These are phyloP conservation scores for Beauveria medogensis DNA, from an alignment of 2,329 filamentous ascomycete genomes.

Conservation along the genomic window DNA sequence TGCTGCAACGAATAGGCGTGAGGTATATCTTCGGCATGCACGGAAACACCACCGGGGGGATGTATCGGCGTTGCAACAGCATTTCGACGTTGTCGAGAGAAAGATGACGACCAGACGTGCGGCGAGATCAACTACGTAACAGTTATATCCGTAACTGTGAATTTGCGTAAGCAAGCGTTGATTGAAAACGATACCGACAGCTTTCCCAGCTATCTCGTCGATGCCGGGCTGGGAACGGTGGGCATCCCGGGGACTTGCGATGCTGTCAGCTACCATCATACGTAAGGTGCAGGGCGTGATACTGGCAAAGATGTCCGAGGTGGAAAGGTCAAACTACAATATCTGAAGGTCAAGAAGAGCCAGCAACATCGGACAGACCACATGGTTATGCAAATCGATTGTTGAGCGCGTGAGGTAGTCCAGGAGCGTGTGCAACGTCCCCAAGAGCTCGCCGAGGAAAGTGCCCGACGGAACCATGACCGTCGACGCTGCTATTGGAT, in stretches of 20 bases:
- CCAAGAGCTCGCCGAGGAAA: too few species aligned
- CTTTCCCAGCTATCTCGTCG: constrained; percentile 41
- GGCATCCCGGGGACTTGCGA: background rate
- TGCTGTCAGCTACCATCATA: background rate
- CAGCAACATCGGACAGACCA: too few species aligned
- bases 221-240: constrained; percentile 26
- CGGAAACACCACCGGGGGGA: constrained; percentile 46
- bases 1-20: constrained; percentile 32
- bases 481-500: too few species aligned
- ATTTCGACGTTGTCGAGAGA: constrained; percentile 45
- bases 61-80: constrained; percentile 42
- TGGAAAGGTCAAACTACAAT: too few species aligned
- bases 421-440: too few species aligned
- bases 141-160: constrained; percentile 50
- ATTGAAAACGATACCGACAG: constrained; percentile 39
- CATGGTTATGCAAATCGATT: too few species aligned
- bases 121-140: constrained; percentile 47
- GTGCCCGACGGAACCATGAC: too few species aligned
- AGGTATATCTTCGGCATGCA: constrained; percentile 44
- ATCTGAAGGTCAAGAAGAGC: too few species aligned
- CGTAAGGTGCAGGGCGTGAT: too few species aligned
- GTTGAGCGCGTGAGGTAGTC: too few species aligned
- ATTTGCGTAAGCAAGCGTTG: constrained; percentile 41
- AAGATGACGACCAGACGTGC: constrained; percentile 37
- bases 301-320: too few species aligned